A percentile compares a stretch with the other conserved stretches of the same genome.
phyloP scores from a whole-genome alignment of 1,284 basidiomycete genomes.

The Irpex lacteus region DNA sequence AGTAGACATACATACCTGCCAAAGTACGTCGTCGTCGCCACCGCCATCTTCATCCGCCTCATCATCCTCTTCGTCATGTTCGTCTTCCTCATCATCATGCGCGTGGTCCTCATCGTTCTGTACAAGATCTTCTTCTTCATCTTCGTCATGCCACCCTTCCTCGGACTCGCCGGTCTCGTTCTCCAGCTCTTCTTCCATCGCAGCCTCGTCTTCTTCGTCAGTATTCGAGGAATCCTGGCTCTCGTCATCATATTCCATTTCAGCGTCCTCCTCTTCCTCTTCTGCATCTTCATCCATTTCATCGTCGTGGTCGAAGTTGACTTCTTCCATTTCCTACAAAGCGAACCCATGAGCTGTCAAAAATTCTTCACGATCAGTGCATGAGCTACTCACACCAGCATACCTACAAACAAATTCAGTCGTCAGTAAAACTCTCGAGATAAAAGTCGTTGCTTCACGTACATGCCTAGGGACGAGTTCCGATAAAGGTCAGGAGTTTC shows the following conservation, averaged over 20 bases:
- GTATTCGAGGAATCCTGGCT: slow-evolving; percentile 76
- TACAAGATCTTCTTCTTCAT: slow-evolving; percentile 60
- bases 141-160: slow-evolving; percentile 61
- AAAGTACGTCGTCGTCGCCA: slow-evolving; percentile 56
- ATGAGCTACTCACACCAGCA: slow-evolving; percentile 60
- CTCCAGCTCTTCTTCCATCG: slow-evolving; percentile 60
- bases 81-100: slow-evolving; percentile 42
- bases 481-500: slow-evolving; percentile 95
- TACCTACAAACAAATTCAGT: slow-evolving; percentile 44
- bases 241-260: slow-evolving; percentile 84
- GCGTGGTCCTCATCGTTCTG: slow-evolving; percentile 54
- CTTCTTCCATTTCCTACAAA: slow-evolving; percentile 78
- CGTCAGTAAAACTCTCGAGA: neutral
- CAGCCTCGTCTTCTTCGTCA: slow-evolving; percentile 67
- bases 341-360: neutral
- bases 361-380: neutral
- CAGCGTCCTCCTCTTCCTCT: slow-evolving; percentile 79
- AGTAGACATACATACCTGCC: slow-evolving; percentile 56
- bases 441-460: slow-evolving; percentile 30
- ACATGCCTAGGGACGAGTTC: slow-evolving; percentile 96
- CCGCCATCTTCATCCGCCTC: slow-evolving; percentile 43
- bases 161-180: slow-evolving; percentile 62
- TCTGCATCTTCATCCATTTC: slow-evolving; percentile 83
- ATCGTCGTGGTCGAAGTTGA: slow-evolving; percentile 65
- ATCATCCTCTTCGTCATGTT: slow-evolving; percentile 42